Evolutionary conservation across 1,139 yeast species (phyloP).

Genomic region (Scheffersomyces illinoinensis): DNA sequence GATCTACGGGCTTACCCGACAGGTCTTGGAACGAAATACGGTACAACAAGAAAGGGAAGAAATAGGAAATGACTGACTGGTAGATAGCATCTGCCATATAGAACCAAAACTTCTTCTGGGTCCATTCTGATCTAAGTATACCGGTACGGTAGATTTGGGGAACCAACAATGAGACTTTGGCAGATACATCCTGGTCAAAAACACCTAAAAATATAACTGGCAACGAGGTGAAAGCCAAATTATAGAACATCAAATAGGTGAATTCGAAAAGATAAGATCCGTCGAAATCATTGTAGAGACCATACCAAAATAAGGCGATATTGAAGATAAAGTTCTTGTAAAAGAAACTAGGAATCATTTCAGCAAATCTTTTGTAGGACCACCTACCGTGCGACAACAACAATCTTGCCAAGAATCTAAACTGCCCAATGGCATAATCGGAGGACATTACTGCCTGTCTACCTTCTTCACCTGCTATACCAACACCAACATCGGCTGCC

Average conservation of each 20-base stretch:
- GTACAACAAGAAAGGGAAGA: slow-evolving; percentile 78
- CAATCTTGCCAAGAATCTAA: slow-evolving; percentile 76
- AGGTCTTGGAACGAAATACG: slow-evolving; percentile 55
- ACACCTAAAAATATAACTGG: slow-evolving; percentile 91
- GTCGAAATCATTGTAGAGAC: slow-evolving; percentile 80
- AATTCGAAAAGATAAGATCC: slow-evolving; percentile 91
- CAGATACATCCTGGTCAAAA: slow-evolving; percentile 90
- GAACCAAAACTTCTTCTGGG: slow-evolving; percentile 72
- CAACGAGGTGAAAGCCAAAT: slow-evolving; percentile 90
- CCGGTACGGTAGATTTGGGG: slow-evolving; percentile 90
- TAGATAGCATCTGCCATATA: slow-evolving; percentile 88
- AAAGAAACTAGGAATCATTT: slow-evolving; percentile 92
- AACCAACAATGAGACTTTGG: slow-evolving; percentile 76
- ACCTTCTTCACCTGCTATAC: slow-evolving; percentile 98
- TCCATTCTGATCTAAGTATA: slow-evolving; percentile 80
- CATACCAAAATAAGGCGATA: slow-evolving; percentile 90
- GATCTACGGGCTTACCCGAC: slow-evolving; percentile 72
- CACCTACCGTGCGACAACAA: slow-evolving; percentile 93
- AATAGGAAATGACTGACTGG: slow-evolving; percentile 83
- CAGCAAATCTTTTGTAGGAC: slow-evolving; percentile 89
- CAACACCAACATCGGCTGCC: slow-evolving; percentile 97
- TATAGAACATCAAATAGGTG: slow-evolving; percentile 89
- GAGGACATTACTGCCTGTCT: slow-evolving; percentile 98
- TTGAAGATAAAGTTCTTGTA: slow-evolving; percentile 91
- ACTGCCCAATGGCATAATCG: slow-evolving; percentile 95